Evolutionary conservation across 805 yeast species (phyloP), one percentile per base, ranked within the genome.

Genomic region (Candida arabinofermentans): DNA sequence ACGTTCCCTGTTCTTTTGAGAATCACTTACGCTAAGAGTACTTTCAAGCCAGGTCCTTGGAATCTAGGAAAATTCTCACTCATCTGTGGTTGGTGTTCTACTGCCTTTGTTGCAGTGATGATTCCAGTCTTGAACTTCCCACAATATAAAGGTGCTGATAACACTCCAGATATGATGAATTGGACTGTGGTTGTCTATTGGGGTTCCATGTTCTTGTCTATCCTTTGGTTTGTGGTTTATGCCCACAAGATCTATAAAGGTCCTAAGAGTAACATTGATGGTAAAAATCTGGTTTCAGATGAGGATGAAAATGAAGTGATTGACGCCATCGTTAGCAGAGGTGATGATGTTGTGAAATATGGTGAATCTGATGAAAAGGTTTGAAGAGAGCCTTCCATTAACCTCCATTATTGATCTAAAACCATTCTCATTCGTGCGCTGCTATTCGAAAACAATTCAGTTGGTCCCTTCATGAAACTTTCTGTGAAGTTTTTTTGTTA

Each of bases 41-140:
- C 69, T 1, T 81, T 81, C 66, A 62, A 64, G 46, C 74, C 72
- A 7, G 87, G 87, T 3, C 86, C 86, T 3, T 80, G 83, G 80
- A 64, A 72, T 57, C 64, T 81, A 42, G 87, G 87, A 14, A 56
- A 50, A 35, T 70, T 59, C 49, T 72, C 81, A 8, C 50, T 63
- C 8, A 71, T 75, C 6, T 61, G 70, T 31, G 82, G 82, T 16
- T 46, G 57, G 38, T 44, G 72, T 8, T 69, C 79, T 2, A 65
- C 65, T 34, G 65, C 72, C 2, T 77, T 75, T 54, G 81, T 77
- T 8, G 39, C 62, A 3, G 61, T 76, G 30, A 77, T 77, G 84
- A 66, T 74, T 34, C 83, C 83, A 37, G 69, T 78, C 43, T 66
- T 79, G 49, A 73, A 79, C 56, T 74, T 78, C 73, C 82, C 83